phyloP scores from a whole-genome alignment of 2,329 filamentous ascomycete genomes.

The Cadophora sp. region DNA sequence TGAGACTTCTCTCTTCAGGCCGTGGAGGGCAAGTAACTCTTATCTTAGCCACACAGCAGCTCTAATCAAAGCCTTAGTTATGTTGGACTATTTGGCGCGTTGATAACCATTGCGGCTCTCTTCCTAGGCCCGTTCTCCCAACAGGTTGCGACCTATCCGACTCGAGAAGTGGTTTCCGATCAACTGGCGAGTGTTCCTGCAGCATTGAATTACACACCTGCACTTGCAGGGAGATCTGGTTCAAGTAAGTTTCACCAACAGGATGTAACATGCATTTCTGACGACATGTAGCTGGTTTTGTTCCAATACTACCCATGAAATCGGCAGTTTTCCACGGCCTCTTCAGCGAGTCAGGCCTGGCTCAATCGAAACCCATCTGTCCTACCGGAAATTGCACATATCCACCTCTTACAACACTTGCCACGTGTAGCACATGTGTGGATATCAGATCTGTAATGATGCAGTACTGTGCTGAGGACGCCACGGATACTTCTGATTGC shows the following conservation, averaged over 20 bases:
- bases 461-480: slow-evolving; percentile 8
- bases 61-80: background rate
- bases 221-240: slow-evolving; percentile 13
- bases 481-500: background rate
- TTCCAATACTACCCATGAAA: slow-evolving; percentile 21
- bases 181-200: slow-evolving; percentile 12
- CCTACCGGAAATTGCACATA: slow-evolving; percentile 21
- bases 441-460: slow-evolving; percentile 15
- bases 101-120: slow-evolving; percentile 16
- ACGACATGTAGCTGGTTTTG: slow-evolving; percentile 15
- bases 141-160: slow-evolving; percentile 21
- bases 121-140: slow-evolving; percentile 19
- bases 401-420: slow-evolving; percentile 18
- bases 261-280: no score
- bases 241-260: background rate
- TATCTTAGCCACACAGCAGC: background rate
- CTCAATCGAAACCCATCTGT: slow-evolving; percentile 8
- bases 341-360: slow-evolving; percentile 12
- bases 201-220: slow-evolving; percentile 15
- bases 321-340: slow-evolving; percentile 20
- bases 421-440: slow-evolving; percentile 17
- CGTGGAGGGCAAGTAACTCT: slow-evolving; percentile 7
- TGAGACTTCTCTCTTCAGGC: slow-evolving; percentile 7
- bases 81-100: slow-evolving; percentile 14
- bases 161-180: slow-evolving; percentile 13